Conservation (phyloP, 2,329 filamentous ascomycete genomes). For the Aureobasidium sp. region DNA sequence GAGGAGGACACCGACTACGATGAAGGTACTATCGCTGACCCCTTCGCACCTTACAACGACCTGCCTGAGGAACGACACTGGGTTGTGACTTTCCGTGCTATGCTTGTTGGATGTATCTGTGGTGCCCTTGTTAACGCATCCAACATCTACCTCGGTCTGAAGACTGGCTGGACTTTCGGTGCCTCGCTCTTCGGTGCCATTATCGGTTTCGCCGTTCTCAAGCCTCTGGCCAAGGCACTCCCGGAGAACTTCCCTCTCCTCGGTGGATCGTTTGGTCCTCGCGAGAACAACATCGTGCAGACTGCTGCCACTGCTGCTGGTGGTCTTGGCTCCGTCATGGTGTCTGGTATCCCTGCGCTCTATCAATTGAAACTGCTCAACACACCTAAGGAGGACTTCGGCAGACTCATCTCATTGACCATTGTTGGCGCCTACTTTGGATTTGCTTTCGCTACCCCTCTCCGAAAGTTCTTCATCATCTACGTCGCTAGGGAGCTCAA, state of each 20-base stretch:
- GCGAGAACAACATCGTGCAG: conserved; percentile 55
- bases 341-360: conserved; percentile 52
- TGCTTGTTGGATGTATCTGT: conserved; percentile 48
- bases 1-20: conserved; percentile 24
- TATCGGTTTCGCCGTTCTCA: conserved; percentile 46
- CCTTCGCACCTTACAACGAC: conserved; percentile 38
- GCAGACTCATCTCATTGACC: conserved; percentile 52
- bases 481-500: conserved; percentile 53
- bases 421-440: conserved; percentile 57
- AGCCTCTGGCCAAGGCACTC: conserved; percentile 22
- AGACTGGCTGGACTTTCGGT: conserved; percentile 36
- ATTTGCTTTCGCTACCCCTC: conserved; percentile 56
- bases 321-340: conserved; percentile 49
- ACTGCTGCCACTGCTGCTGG: conserved; percentile 52
- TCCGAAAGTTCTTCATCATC: conserved; percentile 18
- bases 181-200: conserved; percentile 39
- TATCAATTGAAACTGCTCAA: conserved; percentile 49
- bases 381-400: conserved; percentile 48
- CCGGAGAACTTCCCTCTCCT: conserved; percentile 39
- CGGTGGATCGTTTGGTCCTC: conserved; percentile 49
- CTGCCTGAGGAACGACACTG: conserved; percentile 38
- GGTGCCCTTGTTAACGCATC: conserved; percentile 54
- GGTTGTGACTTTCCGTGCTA: conserved; percentile 49
- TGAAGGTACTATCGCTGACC: conserved; percentile 28
- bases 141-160: conserved; percentile 52